phyloP scores from a whole-genome alignment of 345 rosid species.

The Zanthoxylum bungeanum region DNA sequence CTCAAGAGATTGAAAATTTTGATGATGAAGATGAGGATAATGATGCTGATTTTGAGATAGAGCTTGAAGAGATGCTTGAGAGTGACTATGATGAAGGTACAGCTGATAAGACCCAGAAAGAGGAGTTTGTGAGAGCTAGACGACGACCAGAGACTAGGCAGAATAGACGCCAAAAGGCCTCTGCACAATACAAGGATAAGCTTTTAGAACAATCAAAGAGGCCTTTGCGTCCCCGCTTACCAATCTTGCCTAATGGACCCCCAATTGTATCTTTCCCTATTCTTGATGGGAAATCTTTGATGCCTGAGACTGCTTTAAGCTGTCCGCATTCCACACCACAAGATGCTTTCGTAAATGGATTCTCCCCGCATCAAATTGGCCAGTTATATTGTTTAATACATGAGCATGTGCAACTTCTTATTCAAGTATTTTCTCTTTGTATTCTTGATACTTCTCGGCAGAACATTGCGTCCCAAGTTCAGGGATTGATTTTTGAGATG shows the following conservation, averaged over 20 bases:
- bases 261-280: conserved; percentile 24
- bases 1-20: conserved; percentile 33
- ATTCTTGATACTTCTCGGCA: conserved; percentile 70
- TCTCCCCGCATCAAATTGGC: conserved; percentile 63
- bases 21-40: conserved; percentile 89
- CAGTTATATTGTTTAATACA: conserved; percentile 74
- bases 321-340: conserved; percentile 25
- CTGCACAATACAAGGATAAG: conserved; percentile 41
- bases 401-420: conserved; percentile 88
- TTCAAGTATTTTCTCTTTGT: conserved; percentile 82
- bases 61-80: conserved; percentile 88
- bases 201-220: conserved; percentile 60
- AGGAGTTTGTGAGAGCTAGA: conserved; percentile 30
- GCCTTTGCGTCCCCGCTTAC: conserved; percentile 75
- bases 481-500: conserved; percentile 67
- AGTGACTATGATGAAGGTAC: conserved; percentile 67
- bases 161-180: conserved; percentile 56
- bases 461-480: conserved; percentile 61
- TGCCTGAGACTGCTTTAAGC: conserved; percentile 25
- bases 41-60: conserved; percentile 90
- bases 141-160: conserved; percentile 80
- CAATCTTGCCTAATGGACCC: conserved; percentile 47
- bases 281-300: conserved; percentile 24
- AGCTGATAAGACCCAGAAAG: conserved; percentile 32
- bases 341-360: conserved; percentile 45